Percentiles rank a stretch among this genome's conserved stretches.
Conservation (phyloP, 371 early-diverging fungal species). For the Mucor indicus region DNA sequence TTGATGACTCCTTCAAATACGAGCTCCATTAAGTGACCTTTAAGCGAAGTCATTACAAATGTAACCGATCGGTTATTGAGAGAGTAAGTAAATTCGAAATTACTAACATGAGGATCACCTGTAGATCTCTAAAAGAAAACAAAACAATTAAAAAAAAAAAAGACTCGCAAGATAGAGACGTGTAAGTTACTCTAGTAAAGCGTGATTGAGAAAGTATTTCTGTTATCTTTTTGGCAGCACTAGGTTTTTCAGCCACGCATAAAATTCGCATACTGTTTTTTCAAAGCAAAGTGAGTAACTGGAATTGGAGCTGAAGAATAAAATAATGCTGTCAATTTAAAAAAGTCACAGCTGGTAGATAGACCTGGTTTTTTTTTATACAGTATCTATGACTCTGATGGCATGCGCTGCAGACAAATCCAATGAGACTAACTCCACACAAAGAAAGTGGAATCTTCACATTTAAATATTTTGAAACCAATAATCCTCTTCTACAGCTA, state of each 20-base stretch:
- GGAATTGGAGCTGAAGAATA: too few species aligned
- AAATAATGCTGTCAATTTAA: too few species aligned
- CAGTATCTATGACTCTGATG: too few species aligned
- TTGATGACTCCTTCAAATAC: constrained; percentile 63
- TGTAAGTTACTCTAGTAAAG: constrained; percentile 31
- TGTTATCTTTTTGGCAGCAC: constrained; percentile 92
- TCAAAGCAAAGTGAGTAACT: too few species aligned
- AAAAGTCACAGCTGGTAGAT: too few species aligned
- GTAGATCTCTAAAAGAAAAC: constrained; percentile 44
- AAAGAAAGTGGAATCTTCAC: too few species aligned
- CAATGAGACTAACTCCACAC: too few species aligned
- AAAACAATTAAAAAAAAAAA: constrained; percentile 1
- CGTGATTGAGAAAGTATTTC: constrained; percentile 65
- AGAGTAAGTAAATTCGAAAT: constrained; percentile 73
- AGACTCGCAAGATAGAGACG: not conserved
- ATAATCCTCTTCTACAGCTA: too few species aligned
- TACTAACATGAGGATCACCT: constrained; percentile 66
- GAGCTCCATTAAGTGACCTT: constrained; percentile 73
- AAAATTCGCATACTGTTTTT: constrained; percentile 58
- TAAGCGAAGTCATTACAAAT: constrained; percentile 85
- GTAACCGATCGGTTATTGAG: constrained; percentile 51
- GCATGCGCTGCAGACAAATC: too few species aligned
- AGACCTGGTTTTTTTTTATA: too few species aligned
- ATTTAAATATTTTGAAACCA: too few species aligned
- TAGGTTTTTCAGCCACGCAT: constrained; percentile 99